Evolutionary conservation across 2,329 filamentous ascomycete species (phyloP).

Genomic region (Leptographium wingfieldii): DNA sequence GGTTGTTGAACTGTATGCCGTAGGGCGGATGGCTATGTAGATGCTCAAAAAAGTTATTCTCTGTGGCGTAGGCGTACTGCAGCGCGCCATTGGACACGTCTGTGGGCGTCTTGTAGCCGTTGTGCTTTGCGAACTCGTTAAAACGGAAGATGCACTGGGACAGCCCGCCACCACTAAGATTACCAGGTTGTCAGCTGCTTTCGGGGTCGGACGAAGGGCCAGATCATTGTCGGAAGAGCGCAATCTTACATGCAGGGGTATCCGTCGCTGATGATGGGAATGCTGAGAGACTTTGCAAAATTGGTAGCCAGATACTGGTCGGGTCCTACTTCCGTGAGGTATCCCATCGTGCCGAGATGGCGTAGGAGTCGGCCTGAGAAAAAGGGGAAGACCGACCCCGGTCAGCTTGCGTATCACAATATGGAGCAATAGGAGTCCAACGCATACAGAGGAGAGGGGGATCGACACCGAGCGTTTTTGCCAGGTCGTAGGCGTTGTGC

Average conservation of each 20-base stretch:
- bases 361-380: slow-evolving; percentile 20
- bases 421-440: not conserved
- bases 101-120: slow-evolving; percentile 18
- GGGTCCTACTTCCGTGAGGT: slow-evolving; percentile 21
- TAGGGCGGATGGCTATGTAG: slow-evolving; percentile 16
- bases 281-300: slow-evolving; percentile 22
- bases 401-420: not conserved
- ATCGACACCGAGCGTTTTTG: slow-evolving; percentile 16
- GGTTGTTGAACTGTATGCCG: slow-evolving; percentile 23
- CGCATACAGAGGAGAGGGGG: slow-evolving; percentile 16
- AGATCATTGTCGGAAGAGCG: not conserved
- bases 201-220: not conserved
- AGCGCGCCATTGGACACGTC: slow-evolving; percentile 17
- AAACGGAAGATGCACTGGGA: slow-evolving; percentile 10
- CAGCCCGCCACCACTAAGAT: not conserved
- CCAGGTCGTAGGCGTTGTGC: slow-evolving; percentile 21
- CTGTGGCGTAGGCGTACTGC: slow-evolving; percentile 21
- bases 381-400: not conserved
- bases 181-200: not conserved
- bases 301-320: slow-evolving; percentile 26
- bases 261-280: slow-evolving; percentile 21
- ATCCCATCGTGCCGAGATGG: slow-evolving; percentile 26
- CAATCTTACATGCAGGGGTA: slow-evolving; percentile 16
- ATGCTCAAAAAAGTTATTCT: slow-evolving; percentile 22
- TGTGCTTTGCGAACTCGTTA: slow-evolving; percentile 18